Evolutionary conservation across 768 basidiomycete species (phyloP).

Genomic region (Pulveroboletus sp.): DNA sequence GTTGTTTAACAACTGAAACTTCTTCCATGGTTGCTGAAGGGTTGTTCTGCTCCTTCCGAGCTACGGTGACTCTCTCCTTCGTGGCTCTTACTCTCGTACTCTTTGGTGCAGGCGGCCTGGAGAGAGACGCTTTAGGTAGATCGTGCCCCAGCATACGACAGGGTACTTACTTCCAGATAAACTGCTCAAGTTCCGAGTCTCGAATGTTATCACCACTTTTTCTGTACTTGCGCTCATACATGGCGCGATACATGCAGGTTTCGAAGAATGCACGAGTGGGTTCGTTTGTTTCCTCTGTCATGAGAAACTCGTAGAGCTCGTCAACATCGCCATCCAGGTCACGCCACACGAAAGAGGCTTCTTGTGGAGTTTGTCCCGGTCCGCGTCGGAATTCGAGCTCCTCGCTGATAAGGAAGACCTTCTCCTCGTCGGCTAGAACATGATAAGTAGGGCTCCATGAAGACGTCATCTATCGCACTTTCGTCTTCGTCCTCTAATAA

Average conservation of each 20-base stretch:
- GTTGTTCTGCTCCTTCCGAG: constrained; percentile 7
- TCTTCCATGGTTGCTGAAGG: constrained; percentile 1
- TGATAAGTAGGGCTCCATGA: constrained; percentile 1
- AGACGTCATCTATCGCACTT: constrained; percentile 43
- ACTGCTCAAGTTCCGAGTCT: constrained; percentile 69
- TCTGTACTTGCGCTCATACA: constrained; percentile 92
- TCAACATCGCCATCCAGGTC: constrained; percentile 89
- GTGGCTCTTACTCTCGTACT: constrained; percentile 12
- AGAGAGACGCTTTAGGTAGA: neutral
- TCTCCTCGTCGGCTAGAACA: constrained; percentile 82
- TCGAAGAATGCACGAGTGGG: constrained; percentile 88
- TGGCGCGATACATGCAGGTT: constrained; percentile 90
- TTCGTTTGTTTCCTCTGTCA: constrained; percentile 63
- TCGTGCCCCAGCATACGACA: neutral
- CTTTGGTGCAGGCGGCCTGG: constrained; percentile 22
- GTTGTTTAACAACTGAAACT: constrained; percentile 6
- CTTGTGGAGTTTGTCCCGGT: constrained; percentile 63
- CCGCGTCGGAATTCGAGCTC: constrained; percentile 83
- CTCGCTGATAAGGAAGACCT: constrained; percentile 86
- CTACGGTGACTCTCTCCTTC: constrained; percentile 12
- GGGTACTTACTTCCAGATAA: constrained; percentile 72
- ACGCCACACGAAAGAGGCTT: constrained; percentile 85
- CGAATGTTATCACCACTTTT: constrained; percentile 60
- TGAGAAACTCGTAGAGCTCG: constrained; percentile 92
- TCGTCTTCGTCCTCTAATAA: constrained; percentile 91